Percentiles rank a stretch among this genome's conserved stretches.
These are phyloP conservation scores for Pseudonitzschia multiseries DNA, from an alignment of 108 stramenopile species.

Conservation along the genomic window DNA sequence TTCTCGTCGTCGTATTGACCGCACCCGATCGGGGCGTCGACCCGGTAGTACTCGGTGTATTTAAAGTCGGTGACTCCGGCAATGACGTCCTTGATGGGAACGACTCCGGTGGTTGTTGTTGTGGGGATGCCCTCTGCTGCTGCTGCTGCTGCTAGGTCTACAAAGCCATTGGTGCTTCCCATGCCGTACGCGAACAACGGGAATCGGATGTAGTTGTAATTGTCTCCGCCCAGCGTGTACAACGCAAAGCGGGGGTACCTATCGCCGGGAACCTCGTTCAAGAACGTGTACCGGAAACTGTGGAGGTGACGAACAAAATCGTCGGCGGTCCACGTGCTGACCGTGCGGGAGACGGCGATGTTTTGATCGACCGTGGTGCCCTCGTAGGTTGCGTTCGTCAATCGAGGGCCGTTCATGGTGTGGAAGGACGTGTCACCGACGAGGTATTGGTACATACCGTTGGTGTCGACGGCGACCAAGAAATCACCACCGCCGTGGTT, in stretches of 20 bases:
- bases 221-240: slow-evolving; percentile 11
- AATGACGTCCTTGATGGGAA: not conserved
- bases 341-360: not conserved
- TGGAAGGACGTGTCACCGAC: not conserved
- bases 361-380: not conserved
- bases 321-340: slow-evolving; percentile 4
- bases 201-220: not conserved
- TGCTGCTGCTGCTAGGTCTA: too few relatives aligned
- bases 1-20: not conserved
- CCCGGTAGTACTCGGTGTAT: not conserved
- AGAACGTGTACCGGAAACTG: slow-evolving; percentile 11
- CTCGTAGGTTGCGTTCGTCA: not conserved
- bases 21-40: not conserved
- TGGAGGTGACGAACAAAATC: slow-evolving; percentile 6
- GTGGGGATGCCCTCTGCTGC: too few relatives aligned
- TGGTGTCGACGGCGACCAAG: not conserved
- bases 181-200: slow-evolving; percentile 2
- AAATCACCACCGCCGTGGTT: slow-evolving; percentile 7
- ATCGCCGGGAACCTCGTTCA: not conserved
- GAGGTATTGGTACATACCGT: slow-evolving; percentile 9
- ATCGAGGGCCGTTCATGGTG: slow-evolving; percentile 6
- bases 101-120: not conserved
- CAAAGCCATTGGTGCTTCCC: not conserved
- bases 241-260: slow-evolving; percentile 6
- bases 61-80: not conserved